Evolutionary conservation across 148 eudicot genomes (phyloP).

Genomic region (Camellia japonica): DNA sequence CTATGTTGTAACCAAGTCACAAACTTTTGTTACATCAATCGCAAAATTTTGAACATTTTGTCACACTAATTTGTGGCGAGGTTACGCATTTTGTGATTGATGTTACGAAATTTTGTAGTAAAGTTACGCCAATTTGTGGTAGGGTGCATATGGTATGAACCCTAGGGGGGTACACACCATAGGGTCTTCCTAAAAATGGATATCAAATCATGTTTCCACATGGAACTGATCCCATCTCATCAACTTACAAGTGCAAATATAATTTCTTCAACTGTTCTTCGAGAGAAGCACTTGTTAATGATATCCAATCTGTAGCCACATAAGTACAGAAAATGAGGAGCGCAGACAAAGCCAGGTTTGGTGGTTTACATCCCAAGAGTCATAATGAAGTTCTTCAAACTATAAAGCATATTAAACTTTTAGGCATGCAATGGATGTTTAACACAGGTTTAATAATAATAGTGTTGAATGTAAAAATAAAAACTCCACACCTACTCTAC

Average conservation of each 20-base stretch:
- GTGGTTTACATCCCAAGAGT: background rate
- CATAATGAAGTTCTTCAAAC: background rate
- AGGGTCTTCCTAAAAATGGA: too few relatives aligned
- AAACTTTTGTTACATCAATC: too few relatives aligned
- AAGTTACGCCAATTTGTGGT: too few relatives aligned
- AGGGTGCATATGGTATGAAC: too few relatives aligned
- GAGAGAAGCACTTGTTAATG: constrained; percentile 68
- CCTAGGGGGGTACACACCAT: too few relatives aligned
- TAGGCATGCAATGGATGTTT: background rate
- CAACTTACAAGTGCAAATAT: constrained; percentile 69
- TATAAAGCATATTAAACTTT: background rate
- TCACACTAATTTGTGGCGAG: too few relatives aligned
- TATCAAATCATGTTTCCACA: background rate
- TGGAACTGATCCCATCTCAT: constrained; percentile 6
- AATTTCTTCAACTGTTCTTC: constrained; percentile 75
- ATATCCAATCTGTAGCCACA: constrained; percentile 52
- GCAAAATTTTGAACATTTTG: too few relatives aligned
- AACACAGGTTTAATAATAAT: background rate
- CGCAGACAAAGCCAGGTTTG: background rate
- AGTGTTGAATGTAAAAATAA: too few relatives aligned
- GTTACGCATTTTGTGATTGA: too few relatives aligned
- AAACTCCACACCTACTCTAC: too few relatives aligned
- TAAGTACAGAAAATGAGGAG: background rate
- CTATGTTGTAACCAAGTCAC: too few relatives aligned
- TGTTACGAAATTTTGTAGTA: too few relatives aligned